These are phyloP conservation scores for Vitis rotundifolia DNA, from an alignment of 164 flowering plant species.

Conservation along the genomic window DNA sequence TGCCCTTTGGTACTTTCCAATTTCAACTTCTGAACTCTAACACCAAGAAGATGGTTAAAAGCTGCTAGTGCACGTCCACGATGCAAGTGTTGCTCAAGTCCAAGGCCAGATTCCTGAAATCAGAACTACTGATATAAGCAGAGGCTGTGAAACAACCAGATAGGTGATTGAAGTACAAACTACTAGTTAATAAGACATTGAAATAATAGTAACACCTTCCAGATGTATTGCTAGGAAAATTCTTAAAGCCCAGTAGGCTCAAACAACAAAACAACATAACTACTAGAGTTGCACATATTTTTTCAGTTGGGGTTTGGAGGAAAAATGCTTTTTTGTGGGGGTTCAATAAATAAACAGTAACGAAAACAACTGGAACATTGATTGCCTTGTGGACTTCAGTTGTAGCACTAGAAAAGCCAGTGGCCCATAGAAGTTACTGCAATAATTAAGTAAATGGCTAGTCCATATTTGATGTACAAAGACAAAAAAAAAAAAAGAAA, in stretches of 20 bases:
- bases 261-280: neutral
- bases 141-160: neutral
- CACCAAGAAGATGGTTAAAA: conserved; percentile 68
- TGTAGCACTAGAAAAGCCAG: neutral
- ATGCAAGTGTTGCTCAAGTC: conserved; percentile 90
- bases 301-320: too few species aligned
- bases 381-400: neutral
- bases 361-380: neutral
- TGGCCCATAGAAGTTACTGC: neutral
- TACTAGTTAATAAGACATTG: neutral
- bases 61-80: conserved; percentile 97
- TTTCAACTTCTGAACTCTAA: conserved; percentile 65
- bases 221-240: neutral
- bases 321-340: too few species aligned
- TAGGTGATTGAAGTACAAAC: neutral
- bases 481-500: neutral
- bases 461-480: neutral
- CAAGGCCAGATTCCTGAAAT: conserved; percentile 67
- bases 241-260: neutral
- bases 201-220: neutral
- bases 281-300: too few species aligned
- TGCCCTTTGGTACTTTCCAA: conserved; percentile 34
- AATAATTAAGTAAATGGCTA: neutral
- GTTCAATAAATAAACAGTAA: too few species aligned
- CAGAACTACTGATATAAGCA: conserved; percentile 4